phyloP scores from a whole-genome alignment of 2,329 filamentous ascomycete genomes.

The Alternaria gaisen region DNA sequence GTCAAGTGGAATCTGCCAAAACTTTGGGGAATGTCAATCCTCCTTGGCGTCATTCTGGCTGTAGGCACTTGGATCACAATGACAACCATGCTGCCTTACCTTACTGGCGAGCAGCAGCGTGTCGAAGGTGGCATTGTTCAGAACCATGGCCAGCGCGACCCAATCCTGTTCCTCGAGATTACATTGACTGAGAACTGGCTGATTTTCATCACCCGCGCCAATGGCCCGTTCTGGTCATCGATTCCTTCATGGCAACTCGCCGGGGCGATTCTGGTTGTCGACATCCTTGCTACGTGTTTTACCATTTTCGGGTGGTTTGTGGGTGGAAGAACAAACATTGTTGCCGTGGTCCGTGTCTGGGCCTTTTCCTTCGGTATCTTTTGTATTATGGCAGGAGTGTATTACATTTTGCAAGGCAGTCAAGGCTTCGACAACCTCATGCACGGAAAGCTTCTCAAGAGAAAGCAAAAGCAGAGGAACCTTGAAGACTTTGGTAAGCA shows the following conservation, averaged over 20 bases:
- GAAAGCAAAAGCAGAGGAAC: slow-evolving; percentile 81
- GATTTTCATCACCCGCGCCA: slow-evolving; percentile 94
- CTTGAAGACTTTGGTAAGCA: slow-evolving; percentile 87
- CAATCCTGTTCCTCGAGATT: slow-evolving; percentile 88
- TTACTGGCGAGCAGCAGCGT: slow-evolving; percentile 55
- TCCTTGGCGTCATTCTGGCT: slow-evolving; percentile 82
- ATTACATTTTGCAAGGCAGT: slow-evolving; percentile 83
- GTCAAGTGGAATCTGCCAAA: slow-evolving; percentile 97
- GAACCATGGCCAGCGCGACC: slow-evolving; percentile 84
- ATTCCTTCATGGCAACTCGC: slow-evolving; percentile 85
- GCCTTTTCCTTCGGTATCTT: slow-evolving; percentile 91
- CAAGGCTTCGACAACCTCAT: slow-evolving; percentile 88
- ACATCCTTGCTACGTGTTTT: slow-evolving; percentile 86
- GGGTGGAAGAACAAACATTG: slow-evolving; percentile 74
- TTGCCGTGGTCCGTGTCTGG: slow-evolving; percentile 88
- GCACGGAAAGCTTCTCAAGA: slow-evolving; percentile 87
- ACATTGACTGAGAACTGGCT: slow-evolving; percentile 94
- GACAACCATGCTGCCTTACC: slow-evolving; percentile 76
- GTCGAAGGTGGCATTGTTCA: slow-evolving; percentile 84
- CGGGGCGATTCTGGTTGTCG: slow-evolving; percentile 81
- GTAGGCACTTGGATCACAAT: slow-evolving; percentile 88
- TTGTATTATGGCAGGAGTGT: slow-evolving; percentile 79
- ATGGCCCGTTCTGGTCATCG: slow-evolving; percentile 91
- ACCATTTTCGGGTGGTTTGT: slow-evolving; percentile 86
- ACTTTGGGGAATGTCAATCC: slow-evolving; percentile 90